phyloP scores from a whole-genome alignment of 345 rosid genomes.

The Acer negundo region DNA sequence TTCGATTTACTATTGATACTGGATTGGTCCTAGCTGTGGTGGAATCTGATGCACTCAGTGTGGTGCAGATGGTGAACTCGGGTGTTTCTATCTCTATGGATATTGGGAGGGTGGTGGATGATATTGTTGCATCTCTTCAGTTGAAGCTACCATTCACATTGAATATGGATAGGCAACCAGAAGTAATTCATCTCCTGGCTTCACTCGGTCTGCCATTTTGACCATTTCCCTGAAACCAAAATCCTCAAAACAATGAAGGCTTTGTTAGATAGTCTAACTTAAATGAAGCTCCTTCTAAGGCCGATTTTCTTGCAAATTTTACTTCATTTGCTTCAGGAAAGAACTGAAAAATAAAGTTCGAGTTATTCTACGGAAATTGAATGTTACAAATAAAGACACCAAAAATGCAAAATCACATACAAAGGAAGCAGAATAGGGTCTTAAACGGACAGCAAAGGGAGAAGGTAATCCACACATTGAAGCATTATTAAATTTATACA shows the following conservation, averaged over 20 bases:
- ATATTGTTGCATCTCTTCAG: too few relatives aligned
- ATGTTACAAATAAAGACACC: not conserved
- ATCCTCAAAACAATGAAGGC: conserved; percentile 85
- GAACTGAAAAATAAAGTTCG: conserved; percentile 50
- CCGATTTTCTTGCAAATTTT: conserved; percentile 63
- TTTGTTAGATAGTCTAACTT: conserved; percentile 89
- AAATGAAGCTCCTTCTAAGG: conserved; percentile 79
- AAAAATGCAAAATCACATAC: not conserved
- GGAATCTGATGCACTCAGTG: too few relatives aligned
- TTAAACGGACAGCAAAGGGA: not conserved
- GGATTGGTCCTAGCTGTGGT: too few relatives aligned
- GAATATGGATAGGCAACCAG: conserved; percentile 87
- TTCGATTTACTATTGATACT: too few relatives aligned
- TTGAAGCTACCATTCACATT: conserved; percentile 80
- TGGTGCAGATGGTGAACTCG: too few relatives aligned
- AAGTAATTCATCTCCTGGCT: conserved; percentile 75
- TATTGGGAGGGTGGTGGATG: too few relatives aligned
- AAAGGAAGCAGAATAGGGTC: not conserved
- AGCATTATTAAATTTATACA: not conserved
- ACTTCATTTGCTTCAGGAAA: conserved; percentile 96
- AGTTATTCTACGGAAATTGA: not conserved
- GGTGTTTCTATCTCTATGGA: too few relatives aligned
- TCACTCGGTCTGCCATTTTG: conserved; percentile 82
- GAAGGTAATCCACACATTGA: not conserved
- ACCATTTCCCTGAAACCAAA: conserved; percentile 81